phyloP scores from a whole-genome alignment of 805 yeast genomes.

The Nakazawaea ernobii region DNA sequence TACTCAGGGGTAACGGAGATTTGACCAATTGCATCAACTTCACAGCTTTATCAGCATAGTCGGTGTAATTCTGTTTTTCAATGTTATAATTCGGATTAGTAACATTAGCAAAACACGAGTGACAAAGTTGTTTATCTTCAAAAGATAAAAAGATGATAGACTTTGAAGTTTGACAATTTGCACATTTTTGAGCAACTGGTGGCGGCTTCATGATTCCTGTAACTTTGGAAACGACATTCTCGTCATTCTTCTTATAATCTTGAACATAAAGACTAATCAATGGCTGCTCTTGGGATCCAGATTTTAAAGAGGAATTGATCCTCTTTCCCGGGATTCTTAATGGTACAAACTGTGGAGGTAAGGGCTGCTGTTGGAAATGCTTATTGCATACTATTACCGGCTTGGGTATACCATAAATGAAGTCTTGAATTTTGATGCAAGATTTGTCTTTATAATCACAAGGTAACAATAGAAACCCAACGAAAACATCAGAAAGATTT shows the following conservation, averaged over 20 bases:
- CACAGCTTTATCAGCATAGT: conserved; percentile 8
- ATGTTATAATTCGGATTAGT: conserved; percentile 1
- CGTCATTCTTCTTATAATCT: conserved; percentile 21
- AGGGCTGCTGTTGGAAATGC: conserved; percentile 23
- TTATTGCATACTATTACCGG: conserved; percentile 40
- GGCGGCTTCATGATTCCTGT: not conserved
- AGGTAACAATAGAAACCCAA: conserved; percentile 47
- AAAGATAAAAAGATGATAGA: conserved; percentile 11
- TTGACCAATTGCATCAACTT: conserved; percentile 1
- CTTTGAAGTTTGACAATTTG: conserved; percentile 3
- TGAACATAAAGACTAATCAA: conserved; percentile 34
- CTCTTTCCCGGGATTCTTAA: conserved; percentile 28
- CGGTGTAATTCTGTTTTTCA: conserved; percentile 5
- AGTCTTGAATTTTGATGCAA: conserved; percentile 19
- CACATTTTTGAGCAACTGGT: not conserved
- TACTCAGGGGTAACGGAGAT: not conserved
- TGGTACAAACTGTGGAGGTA: conserved; percentile 16
- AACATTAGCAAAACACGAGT: conserved; percentile 6
- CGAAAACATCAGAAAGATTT: conserved; percentile 32
- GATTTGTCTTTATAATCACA: conserved; percentile 19
- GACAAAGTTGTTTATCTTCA: not conserved
- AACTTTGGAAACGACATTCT: too few species aligned
- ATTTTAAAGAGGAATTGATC: conserved; percentile 16
- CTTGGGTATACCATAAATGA: conserved; percentile 30
- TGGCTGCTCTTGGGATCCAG: conserved; percentile 26